Percentiles rank a stretch among this genome's conserved stretches.
phyloP scores from a whole-genome alignment of 768 basidiomycete species.

The Chalciporus chontae region DNA sequence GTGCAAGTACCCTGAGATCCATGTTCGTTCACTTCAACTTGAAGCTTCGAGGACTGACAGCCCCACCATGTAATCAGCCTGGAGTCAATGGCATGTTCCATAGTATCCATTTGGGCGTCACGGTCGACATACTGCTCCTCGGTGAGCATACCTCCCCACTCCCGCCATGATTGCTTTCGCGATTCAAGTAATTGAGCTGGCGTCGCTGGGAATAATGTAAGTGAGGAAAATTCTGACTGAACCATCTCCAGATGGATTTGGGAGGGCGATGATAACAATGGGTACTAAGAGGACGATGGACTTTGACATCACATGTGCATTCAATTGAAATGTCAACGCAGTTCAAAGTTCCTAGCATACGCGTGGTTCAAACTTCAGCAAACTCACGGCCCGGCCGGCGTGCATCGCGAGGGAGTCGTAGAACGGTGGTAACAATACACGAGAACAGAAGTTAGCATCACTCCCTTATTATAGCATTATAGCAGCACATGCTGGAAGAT shows the following conservation, averaged over 20 bases:
- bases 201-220: slow-evolving; percentile 49
- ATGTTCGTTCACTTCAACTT: not conserved
- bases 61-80: slow-evolving; percentile 49
- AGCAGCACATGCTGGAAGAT: too few relatives aligned
- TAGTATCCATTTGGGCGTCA: slow-evolving; percentile 36
- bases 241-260: slow-evolving; percentile 1
- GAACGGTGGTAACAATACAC: too few relatives aligned
- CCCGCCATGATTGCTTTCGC: slow-evolving; percentile 34
- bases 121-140: slow-evolving; percentile 45
- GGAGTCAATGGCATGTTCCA: slow-evolving; percentile 44
- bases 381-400: too few relatives aligned
- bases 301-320: too few relatives aligned
- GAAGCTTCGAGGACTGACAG: not conserved
- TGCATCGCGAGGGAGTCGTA: too few relatives aligned
- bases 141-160: slow-evolving; percentile 45
- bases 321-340: not conserved
- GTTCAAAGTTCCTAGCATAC: not conserved
- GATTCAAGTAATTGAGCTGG: slow-evolving; percentile 41
- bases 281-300: not conserved
- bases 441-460: too few relatives aligned
- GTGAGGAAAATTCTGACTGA: slow-evolving; percentile 13
- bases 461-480: too few relatives aligned
- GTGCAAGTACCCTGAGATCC: slow-evolving; percentile 52
- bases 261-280: not conserved
- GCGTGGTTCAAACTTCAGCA: too few relatives aligned